Conservation (phyloP, 164 flowering plant genomes). For the Santalum album region DNA sequence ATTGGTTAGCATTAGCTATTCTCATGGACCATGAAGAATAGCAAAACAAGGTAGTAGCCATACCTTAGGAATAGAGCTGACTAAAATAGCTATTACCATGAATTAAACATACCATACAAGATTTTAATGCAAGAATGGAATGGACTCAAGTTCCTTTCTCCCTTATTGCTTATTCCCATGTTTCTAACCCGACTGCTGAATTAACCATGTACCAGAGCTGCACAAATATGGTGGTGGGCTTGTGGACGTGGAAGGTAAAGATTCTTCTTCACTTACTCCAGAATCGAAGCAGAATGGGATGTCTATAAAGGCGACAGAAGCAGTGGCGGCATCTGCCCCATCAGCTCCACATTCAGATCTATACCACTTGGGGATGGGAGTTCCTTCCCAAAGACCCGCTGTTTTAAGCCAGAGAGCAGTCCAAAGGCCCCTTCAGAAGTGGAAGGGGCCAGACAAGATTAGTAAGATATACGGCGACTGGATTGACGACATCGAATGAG, state of each 20-base stretch:
- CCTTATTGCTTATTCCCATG: not conserved
- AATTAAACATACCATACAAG: no score
- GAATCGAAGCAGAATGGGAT: conserved; percentile 49
- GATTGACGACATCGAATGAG: conserved; percentile 76
- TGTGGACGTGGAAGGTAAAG: conserved; percentile 61
- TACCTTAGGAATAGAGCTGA: no score
- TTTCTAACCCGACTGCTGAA: not conserved
- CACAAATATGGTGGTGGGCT: conserved; percentile 85
- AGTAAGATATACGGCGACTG: conserved; percentile 98
- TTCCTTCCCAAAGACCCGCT: conserved; percentile 60
- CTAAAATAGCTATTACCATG: no score
- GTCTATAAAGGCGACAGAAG: conserved; percentile 39
- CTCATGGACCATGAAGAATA: no score
- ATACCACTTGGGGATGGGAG: conserved; percentile 44
- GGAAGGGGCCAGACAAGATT: conserved; percentile 98
- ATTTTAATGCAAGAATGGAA: no score
- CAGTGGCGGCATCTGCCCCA: conserved; percentile 19
- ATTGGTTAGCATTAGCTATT: no score
- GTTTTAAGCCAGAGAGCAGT: conserved; percentile 47
- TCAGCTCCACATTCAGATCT: conserved; percentile 57
- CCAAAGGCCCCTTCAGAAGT: conserved; percentile 59
- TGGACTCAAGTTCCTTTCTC: no score
- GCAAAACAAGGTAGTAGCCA: no score
- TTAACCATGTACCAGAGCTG: conserved; percentile 45
- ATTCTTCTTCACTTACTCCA: conserved; percentile 32